A percentile compares a stretch with the other conserved stretches of the same genome.
phyloP scores from a whole-genome alignment of 2,329 filamentous ascomycete species.

The Raffaelea albimanens region DNA sequence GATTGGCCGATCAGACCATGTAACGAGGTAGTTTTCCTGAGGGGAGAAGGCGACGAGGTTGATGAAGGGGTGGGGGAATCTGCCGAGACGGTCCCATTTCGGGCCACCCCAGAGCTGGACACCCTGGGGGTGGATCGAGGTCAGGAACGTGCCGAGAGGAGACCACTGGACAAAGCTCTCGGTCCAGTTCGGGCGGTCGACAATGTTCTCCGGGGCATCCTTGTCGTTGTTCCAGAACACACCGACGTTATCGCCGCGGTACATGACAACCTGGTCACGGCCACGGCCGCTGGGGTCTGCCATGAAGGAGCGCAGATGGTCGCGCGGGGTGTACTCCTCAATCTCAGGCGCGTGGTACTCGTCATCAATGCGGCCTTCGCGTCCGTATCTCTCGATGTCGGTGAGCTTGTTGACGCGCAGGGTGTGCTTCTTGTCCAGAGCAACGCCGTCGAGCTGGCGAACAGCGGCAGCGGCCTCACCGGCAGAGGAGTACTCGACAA shows the following conservation, averaged over 20 bases:
- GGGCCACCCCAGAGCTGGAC: conserved; percentile 94
- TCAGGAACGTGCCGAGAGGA: conserved; percentile 84
- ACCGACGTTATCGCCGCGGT: conserved; percentile 80
- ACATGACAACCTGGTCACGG: conserved; percentile 93
- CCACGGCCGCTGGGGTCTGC: conserved; percentile 70
- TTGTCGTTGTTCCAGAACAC: conserved; percentile 99
- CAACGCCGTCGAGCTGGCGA: conserved; percentile 74
- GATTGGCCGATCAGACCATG: conserved; percentile 93
- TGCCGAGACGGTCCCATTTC: conserved; percentile 81
- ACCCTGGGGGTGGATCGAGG: conserved; percentile 90
- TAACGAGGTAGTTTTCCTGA: conserved; percentile 83
- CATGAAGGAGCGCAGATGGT: conserved; percentile 90
- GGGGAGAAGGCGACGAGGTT: conserved; percentile 96
- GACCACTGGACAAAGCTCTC: conserved; percentile 99
- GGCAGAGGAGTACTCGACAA: conserved; percentile 89
- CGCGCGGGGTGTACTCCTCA: conserved; percentile 79
- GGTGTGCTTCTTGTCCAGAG: conserved; percentile 95
- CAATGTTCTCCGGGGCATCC: conserved; percentile 75
- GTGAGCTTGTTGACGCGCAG: conserved; percentile 96
- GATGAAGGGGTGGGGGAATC: conserved; percentile 91
- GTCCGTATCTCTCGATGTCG: conserved; percentile 91
- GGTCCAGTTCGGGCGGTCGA: conserved; percentile 94
- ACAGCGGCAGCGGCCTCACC: conserved; percentile 84
- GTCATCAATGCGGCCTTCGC: conserved; percentile 88
- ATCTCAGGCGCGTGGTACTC: conserved; percentile 76